Evolutionary conservation across 148 eudicot genomes (phyloP), one percentile per base, ranked within the genome.

Genomic region (Beta vulgaris): DNA sequence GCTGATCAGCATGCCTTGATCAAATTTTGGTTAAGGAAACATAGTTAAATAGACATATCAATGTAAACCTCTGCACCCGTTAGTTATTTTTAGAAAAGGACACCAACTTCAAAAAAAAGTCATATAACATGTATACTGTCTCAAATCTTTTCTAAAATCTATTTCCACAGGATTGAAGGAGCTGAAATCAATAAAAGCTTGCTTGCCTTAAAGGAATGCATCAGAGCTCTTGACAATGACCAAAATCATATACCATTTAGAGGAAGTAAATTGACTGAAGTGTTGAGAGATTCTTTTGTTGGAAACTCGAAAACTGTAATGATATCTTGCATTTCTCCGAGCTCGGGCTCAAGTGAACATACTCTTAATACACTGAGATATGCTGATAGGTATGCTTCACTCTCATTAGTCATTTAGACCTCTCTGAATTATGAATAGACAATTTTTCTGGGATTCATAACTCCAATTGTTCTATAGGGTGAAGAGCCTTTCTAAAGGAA

Each of bases 181-280:
- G 98, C 98, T 59, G 98, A 95, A 85, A 95, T 95, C 79, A 95
- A 95, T 79, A 92, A 92, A 92, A 95, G 98, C 81, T 91, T 92
- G 88, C 97, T 96, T 76, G 99, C 99, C 11, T 76, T 96, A 71
- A 96, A 96, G 82, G 98, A 96, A 81, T 96, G 99, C 85, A 96
- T 96, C 74, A 88, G 99, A 81, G 99, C 99, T 16, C 98, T 96
- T 58, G 99, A 96, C 81, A 92, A 89, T 82, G 99, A 96, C 80
- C 99, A 92, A 79, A 88, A 87, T 70, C 98, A 96, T 82, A 91
- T 96, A 73, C 99, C 99, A 59, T 96, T 96, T 71, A 84, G 99
- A 83, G 99, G 99, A 76, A 96, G 99, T 79, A 96, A 92, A 88
- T 79, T 96, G 79, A 96, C 99, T 42, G 99, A 96, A 87, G 99